Evolutionary conservation across 805 yeast genomes (phyloP).

Genomic region (Candida odintsovae): DNA sequence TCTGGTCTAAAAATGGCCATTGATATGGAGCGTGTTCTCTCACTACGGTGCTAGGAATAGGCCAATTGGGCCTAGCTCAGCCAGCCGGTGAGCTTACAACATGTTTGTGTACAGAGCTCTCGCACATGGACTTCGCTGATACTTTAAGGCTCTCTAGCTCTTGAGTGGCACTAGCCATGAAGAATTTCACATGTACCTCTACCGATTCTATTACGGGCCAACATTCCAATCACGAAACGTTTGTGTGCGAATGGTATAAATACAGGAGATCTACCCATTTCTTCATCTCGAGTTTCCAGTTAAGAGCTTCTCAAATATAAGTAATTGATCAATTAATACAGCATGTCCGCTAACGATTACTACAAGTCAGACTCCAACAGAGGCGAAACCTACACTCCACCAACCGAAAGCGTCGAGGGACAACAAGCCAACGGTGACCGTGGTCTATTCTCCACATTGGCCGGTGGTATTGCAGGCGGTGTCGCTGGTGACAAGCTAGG

Average conservation of each 20-base stretch:
- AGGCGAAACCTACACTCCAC: conserved; percentile 26
- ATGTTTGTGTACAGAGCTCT: no score
- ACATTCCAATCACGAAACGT: background rate
- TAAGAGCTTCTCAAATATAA: no score
- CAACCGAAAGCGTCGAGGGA: conserved; percentile 4
- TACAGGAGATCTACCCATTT: background rate
- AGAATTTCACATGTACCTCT: background rate
- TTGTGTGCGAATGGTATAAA: background rate
- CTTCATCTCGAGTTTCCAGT: no score
- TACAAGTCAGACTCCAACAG: conserved; percentile 38
- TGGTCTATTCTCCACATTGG: conserved; percentile 38
- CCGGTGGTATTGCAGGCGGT: conserved; percentile 52
- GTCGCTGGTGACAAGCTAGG: conserved; percentile 42
- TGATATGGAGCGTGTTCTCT: no score
- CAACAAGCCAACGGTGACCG: conserved; percentile 26
- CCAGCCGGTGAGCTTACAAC: no score
- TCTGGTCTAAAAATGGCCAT: no score
- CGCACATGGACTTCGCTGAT: no score
- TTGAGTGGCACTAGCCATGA: no score
- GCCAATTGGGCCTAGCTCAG: no score
- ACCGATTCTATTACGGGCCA: no score
- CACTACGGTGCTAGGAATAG: no score
- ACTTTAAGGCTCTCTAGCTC: no score
- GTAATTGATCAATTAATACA: conserved; percentile 1
- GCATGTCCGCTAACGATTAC: conserved; percentile 55